Evolutionary conservation across 257 asterid species (phyloP).

Genomic region (Lycium ferocissimum): DNA sequence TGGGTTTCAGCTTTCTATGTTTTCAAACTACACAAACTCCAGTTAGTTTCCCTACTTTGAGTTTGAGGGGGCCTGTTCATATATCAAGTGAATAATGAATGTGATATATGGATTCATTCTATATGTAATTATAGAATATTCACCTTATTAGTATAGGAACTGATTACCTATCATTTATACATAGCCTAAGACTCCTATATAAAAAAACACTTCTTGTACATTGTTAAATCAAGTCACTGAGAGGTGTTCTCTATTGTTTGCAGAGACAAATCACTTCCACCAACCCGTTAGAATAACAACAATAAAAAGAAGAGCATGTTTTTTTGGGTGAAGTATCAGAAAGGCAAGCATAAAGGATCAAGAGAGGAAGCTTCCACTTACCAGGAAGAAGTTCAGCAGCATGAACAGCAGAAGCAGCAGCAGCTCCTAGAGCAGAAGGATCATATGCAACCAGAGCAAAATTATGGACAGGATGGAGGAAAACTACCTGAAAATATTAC

Average conservation of each 20-base stretch:
- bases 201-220: too few relatives aligned
- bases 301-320: too few relatives aligned
- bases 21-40: conserved; percentile 8
- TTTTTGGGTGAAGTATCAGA: not conserved
- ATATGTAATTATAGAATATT: too few relatives aligned
- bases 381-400: conserved; percentile 99
- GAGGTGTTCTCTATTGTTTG: too few relatives aligned
- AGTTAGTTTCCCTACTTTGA: not conserved
- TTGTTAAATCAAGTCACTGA: too few relatives aligned
- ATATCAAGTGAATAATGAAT: not conserved
- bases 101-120: too few relatives aligned
- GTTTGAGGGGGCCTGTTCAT: not conserved
- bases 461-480: conserved; percentile 98
- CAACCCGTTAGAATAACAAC: not conserved
- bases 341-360: not conserved
- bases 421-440: conserved; percentile 82
- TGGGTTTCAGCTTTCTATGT: not conserved
- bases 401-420: conserved; percentile 83
- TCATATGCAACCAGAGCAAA: conserved; percentile 95
- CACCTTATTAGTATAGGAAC: too few relatives aligned
- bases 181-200: too few relatives aligned
- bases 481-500: conserved; percentile 77
- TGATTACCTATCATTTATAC: too few relatives aligned
- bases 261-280: not conserved
- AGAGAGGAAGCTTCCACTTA: conserved; percentile 34